These are phyloP conservation scores for Atkinsonella texensis DNA, from an alignment of 2,329 filamentous ascomycete species.

Conservation along the genomic window DNA sequence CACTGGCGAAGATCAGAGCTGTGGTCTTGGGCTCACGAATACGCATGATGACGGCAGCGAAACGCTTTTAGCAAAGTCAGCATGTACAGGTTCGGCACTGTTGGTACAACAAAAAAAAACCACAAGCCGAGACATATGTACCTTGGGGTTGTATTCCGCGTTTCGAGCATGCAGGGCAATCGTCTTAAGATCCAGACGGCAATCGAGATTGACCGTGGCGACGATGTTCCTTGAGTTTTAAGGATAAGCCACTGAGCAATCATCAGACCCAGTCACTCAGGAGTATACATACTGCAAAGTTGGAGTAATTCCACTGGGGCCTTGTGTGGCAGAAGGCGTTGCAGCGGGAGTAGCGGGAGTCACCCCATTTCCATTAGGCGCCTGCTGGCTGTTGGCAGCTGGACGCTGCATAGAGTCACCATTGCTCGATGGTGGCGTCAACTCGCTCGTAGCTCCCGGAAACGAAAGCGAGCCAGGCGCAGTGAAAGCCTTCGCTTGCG, in stretches of 20 bases:
- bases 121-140: slow-evolving; percentile 28
- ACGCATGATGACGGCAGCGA: slow-evolving; percentile 98
- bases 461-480: slow-evolving; percentile 87
- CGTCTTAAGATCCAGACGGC: slow-evolving; percentile 94
- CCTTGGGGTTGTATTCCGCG: slow-evolving; percentile 97
- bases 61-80: slow-evolving; percentile 53
- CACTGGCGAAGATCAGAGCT: slow-evolving; percentile 91
- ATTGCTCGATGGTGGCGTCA: slow-evolving; percentile 68
- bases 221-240: slow-evolving; percentile 77
- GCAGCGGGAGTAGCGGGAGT: slow-evolving; percentile 83
- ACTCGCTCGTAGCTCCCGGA: slow-evolving; percentile 68
- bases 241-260: slow-evolving; percentile 39
- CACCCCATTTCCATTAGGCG: slow-evolving; percentile 62
- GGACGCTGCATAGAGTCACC: slow-evolving; percentile 37
- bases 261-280: slow-evolving; percentile 17
- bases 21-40: slow-evolving; percentile 99
- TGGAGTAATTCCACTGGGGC: slow-evolving; percentile 80
- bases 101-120: not conserved
- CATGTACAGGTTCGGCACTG: not conserved
- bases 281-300: slow-evolving; percentile 85
- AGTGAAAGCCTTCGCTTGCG: slow-evolving; percentile 92
- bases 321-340: slow-evolving; percentile 71
- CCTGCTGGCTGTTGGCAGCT: slow-evolving; percentile 37
- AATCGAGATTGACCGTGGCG: slow-evolving; percentile 95
- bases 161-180: slow-evolving; percentile 97